Base-by-base conservation (phyloP, 805 yeast genomes). In the Myxozyma melibiosi region DNA sequence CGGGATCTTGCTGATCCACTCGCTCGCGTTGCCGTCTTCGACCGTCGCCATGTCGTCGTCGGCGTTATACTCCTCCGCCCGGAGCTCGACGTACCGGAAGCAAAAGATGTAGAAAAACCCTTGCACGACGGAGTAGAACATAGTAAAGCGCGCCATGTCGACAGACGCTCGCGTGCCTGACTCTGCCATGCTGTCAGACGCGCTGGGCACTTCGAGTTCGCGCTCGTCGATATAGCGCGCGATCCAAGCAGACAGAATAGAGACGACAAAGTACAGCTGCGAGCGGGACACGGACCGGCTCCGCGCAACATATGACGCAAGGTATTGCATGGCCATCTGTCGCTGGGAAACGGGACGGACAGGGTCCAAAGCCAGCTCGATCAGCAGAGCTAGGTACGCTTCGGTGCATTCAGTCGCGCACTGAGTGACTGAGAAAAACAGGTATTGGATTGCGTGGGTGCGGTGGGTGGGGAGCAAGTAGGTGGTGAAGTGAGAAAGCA, bases 401-500 rank as follows among this genome's bases (percentile, higher is more conserved):
- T 92, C 98, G 68, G 88, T 82, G 57, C 92, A 76, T 67, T 88
- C 95, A 3, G 85, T 83, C 66, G 88, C 88, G 57, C 84, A 82
- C 71, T 91, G 97, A 7, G 96, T 83, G 24, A 86, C 78, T 62
- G 84, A 84, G 72, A 92, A 92, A 70, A 91, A 71, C 25, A 91
- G 74, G 68, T 87, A 92, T 72, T 92, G 99, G 22, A 89, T 84
- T 39, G 90, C 85, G 67, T 88, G 84, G 11, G 98, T 92, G 70
- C 86, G 86, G 71, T 91, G 96, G 1, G 99, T 94, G 24, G 97
- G 95, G 59, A 92, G 75, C 38, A 94, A 81, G 65, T 89, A 94
- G 1, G 90, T 79, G 67, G 84, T 84, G 78, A 92, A 92, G 25
- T 88, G 75, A 1, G 91, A 81, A 0, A 87, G 81, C 54, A 94